A percentile compares a stretch with the other conserved stretches of the same genome.
These are phyloP conservation scores for Trichothecium sympodiale DNA, from an alignment of 2,329 filamentous ascomycete species.

Conservation along the genomic window DNA sequence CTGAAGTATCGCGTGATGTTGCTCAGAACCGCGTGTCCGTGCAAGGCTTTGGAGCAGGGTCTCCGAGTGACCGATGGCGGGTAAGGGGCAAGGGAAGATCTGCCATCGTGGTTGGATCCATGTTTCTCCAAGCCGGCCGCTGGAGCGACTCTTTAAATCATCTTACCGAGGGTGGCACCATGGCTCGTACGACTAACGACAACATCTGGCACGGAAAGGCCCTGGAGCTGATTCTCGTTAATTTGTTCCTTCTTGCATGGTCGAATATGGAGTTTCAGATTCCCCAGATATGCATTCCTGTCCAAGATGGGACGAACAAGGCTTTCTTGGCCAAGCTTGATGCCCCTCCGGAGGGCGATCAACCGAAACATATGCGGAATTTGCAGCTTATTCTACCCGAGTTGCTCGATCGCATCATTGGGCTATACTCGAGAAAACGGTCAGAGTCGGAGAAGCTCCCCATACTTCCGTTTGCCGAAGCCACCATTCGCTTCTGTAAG, in stretches of 20 bases:
- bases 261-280: conserved; percentile 73
- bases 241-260: conserved; percentile 76
- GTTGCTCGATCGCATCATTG: conserved; percentile 62
- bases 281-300: conserved; percentile 42
- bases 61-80: conserved; percentile 65
- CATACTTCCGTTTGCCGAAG: conserved; percentile 60
- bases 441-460: conserved; percentile 64
- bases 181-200: conserved; percentile 71
- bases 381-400: conserved; percentile 57
- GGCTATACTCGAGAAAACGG: conserved; percentile 60
- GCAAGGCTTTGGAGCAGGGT: conserved; percentile 61
- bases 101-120: conserved; percentile 67
- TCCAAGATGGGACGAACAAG: conserved; percentile 32
- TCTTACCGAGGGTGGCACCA: conserved; percentile 66
- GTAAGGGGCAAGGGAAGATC: conserved; percentile 73
- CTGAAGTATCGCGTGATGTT: conserved; percentile 36
- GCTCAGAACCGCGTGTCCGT: conserved; percentile 48
- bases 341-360: conserved; percentile 22
- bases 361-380: conserved; percentile 42
- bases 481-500: conserved; percentile 62
- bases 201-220: conserved; percentile 97
- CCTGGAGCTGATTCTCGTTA: conserved; percentile 75
- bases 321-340: conserved; percentile 17
- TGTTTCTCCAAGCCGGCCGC: conserved; percentile 80
- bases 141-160: conserved; percentile 85